phyloP scores from a whole-genome alignment of 2,329 filamentous ascomycete species.

The Zymoseptoria passerinii region DNA sequence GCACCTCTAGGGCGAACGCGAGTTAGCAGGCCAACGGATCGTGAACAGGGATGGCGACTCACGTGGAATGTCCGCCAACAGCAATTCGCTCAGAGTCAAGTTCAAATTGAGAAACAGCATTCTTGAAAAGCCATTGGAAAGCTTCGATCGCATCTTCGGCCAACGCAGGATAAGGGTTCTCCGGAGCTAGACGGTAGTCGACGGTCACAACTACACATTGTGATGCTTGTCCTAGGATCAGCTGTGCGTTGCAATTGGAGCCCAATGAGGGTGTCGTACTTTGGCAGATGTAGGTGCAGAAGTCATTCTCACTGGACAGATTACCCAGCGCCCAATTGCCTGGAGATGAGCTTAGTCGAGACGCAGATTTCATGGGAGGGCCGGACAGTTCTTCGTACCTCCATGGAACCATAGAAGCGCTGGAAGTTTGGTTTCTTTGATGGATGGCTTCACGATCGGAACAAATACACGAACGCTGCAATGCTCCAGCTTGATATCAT shows the following conservation, averaged over 20 bases:
- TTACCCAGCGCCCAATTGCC: conserved; percentile 13
- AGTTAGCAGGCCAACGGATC: background rate
- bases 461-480: conserved; percentile 14
- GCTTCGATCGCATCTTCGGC: conserved; percentile 39
- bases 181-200: conserved; percentile 38
- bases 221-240: conserved; percentile 4
- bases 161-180: conserved; percentile 38
- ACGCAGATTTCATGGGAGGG: background rate
- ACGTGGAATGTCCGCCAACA: conserved; percentile 13
- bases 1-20: conserved; percentile 5
- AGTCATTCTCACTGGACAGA: conserved; percentile 17
- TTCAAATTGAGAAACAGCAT: conserved; percentile 9
- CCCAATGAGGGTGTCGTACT: conserved; percentile 1
- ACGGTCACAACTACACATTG: conserved; percentile 15
- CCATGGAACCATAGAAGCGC: conserved; percentile 9
- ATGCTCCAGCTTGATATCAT: conserved; percentile 10
- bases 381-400: background rate
- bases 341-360: conserved; percentile 1
- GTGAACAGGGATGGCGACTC: background rate
- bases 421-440: background rate
- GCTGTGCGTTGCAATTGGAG: background rate
- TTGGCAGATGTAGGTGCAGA: conserved; percentile 16
- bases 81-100: conserved; percentile 12
- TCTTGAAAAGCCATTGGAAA: conserved; percentile 31
- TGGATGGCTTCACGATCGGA: conserved; percentile 1